Percentiles rank a stretch among this genome's conserved stretches.
Conservation (phyloP, 371 early-diverging fungal genomes). For the Smittium culicis region DNA sequence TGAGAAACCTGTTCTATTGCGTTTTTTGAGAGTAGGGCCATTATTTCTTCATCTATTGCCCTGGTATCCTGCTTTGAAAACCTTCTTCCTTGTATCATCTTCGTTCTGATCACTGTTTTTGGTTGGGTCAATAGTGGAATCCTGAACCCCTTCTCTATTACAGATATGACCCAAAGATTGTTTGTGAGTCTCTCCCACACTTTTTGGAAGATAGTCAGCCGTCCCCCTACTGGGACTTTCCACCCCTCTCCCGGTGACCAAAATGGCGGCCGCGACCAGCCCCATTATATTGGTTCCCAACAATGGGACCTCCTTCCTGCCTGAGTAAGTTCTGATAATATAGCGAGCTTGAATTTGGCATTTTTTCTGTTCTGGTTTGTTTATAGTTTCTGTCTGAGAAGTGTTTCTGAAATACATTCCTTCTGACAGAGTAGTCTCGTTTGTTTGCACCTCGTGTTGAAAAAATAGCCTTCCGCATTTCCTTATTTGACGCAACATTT, state of each 20-base stretch:
- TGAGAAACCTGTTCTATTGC: neutral
- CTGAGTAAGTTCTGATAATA: neutral
- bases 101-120: neutral
- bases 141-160: neutral
- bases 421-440: neutral
- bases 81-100: neutral
- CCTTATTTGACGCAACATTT: neutral
- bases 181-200: neutral
- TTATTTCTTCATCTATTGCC: neutral
- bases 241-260: neutral
- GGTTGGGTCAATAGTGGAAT: conserved; percentile 2
- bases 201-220: conserved; percentile 1
- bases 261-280: neutral
- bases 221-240: neutral
- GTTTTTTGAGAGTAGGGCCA: conserved; percentile 4
- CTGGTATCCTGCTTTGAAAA: neutral
- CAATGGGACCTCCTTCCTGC: neutral
- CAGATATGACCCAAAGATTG: neutral
- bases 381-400: too few species aligned
- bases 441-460: neutral
- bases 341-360: neutral
- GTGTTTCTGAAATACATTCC: neutral
- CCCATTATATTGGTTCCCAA: neutral
- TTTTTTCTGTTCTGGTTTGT: neutral
- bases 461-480: neutral